These are phyloP conservation scores for Acanthamoeba triangularis DNA, from an alignment of 208 protist genomes.

Conservation along the genomic window DNA sequence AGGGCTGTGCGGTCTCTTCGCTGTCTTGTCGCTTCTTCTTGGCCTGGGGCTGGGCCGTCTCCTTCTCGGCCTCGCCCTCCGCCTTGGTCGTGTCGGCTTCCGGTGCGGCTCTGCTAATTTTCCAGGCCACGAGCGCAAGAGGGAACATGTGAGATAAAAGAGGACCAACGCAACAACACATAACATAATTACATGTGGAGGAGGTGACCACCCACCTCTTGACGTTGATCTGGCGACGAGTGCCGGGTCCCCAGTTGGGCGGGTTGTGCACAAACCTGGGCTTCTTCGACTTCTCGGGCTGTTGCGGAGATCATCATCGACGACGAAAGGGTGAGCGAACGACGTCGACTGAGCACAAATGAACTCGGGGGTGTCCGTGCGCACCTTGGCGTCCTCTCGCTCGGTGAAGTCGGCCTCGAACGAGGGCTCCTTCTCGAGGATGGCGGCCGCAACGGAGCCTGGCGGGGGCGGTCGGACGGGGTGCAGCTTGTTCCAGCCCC, in stretches of 20 bases:
- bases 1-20: not conserved
- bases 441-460: conserved; percentile 50
- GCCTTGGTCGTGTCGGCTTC: not conserved
- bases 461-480: conserved; percentile 4
- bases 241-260: conserved; percentile 76
- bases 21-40: conserved; percentile 36
- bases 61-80: not conserved
- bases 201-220: not conserved
- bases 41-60: not conserved
- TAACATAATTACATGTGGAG: not conserved
- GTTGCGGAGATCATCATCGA: too few relatives aligned
- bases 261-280: conserved; percentile 73
- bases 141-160: not conserved
- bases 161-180: not conserved
- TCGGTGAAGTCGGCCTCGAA: conserved; percentile 46
- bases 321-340: too few relatives aligned
- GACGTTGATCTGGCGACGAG: conserved; percentile 69
- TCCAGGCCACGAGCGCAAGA: not conserved
- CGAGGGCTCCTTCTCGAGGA: conserved; percentile 72
- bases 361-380: too few relatives aligned
- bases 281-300: conserved; percentile 35
- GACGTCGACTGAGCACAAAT: not conserved
- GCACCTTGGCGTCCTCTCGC: conserved; percentile 63
- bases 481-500: conserved; percentile 72
- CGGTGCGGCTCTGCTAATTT: conserved; percentile 26